These are phyloP conservation scores for Linum tenue DNA, from an alignment of 345 rosid species.

Conservation along the genomic window DNA sequence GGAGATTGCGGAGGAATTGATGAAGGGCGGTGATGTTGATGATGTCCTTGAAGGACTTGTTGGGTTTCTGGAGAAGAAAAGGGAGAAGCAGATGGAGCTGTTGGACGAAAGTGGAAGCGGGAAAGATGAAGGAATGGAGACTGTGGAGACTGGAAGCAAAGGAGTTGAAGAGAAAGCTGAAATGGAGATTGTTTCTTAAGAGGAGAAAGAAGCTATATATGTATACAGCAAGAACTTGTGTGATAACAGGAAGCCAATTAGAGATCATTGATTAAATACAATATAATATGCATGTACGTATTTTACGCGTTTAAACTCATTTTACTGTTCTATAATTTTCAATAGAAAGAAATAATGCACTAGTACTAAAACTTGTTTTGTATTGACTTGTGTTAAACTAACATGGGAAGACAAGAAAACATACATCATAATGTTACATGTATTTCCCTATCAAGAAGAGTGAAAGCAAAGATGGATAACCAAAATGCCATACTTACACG, in stretches of 20 bases:
- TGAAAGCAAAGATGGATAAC: conserved; percentile 8
- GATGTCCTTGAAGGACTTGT: conserved; percentile 16
- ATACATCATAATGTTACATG: conserved; percentile 11
- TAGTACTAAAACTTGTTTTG: background rate
- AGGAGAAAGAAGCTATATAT: no score
- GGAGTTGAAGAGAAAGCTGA: no score
- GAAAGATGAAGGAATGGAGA: background rate
- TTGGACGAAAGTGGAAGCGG: background rate
- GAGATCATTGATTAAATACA: no score
- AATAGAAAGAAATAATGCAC: no score
- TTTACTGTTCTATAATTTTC: no score
- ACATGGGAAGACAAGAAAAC: background rate
- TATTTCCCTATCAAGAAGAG: conserved; percentile 15
- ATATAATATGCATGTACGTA: no score
- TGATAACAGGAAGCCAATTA: no score
- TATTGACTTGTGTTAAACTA: background rate
- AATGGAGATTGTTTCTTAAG: no score
- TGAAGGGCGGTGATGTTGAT: conserved; percentile 14
- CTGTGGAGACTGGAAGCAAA: background rate
- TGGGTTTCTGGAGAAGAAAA: conserved; percentile 9
- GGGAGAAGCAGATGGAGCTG: background rate
- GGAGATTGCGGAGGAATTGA: conserved; percentile 13
- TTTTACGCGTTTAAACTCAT: no score
- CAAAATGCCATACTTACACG: conserved; percentile 29
- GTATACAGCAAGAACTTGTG: no score